Evolutionary conservation across 495 filamentous ascomycete genomes (phyloP).

Genomic region (Cudoniella acicularis): DNA sequence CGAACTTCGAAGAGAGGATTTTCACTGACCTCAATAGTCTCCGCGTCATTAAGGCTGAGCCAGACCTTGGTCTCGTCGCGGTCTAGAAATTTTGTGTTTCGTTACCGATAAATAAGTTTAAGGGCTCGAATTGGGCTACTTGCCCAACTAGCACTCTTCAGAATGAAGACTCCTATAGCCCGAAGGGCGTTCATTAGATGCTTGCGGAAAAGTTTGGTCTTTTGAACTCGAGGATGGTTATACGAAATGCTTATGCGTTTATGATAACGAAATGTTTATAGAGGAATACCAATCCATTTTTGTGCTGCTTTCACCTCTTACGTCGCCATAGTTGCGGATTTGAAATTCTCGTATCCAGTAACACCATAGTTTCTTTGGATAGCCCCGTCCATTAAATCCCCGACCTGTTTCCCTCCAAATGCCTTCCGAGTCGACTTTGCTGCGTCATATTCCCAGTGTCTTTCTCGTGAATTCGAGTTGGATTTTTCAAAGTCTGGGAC

Average conservation of each 20-base stretch:
- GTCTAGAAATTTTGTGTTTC: neutral
- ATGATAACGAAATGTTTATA: neutral
- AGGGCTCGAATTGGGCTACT: neutral
- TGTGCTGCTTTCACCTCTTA: too few species aligned
- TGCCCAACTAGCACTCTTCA: neutral
- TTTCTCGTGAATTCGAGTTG: too few species aligned
- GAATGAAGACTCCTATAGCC: neutral
- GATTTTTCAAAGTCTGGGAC: too few species aligned
- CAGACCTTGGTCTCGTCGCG: constrained; percentile 41
- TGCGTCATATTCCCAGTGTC: too few species aligned
- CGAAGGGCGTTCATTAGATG: neutral
- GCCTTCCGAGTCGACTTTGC: too few species aligned
- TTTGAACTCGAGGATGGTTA: neutral
- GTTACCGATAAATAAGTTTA: neutral
- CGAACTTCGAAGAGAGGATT: neutral
- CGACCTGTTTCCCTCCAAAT: too few species aligned
- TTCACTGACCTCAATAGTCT: constrained; percentile 27
- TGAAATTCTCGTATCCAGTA: too few species aligned
- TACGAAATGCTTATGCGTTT: neutral
- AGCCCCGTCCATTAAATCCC: too few species aligned
- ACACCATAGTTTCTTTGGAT: too few species aligned
- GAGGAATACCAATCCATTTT: neutral
- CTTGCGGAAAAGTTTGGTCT: neutral
- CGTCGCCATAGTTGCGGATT: too few species aligned
- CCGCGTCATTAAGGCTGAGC: constrained; percentile 54